Evolutionary conservation across 2,329 filamentous ascomycete genomes (phyloP), one percentile per base, ranked within the genome.

Genomic region (Aureobasidium sp.): DNA sequence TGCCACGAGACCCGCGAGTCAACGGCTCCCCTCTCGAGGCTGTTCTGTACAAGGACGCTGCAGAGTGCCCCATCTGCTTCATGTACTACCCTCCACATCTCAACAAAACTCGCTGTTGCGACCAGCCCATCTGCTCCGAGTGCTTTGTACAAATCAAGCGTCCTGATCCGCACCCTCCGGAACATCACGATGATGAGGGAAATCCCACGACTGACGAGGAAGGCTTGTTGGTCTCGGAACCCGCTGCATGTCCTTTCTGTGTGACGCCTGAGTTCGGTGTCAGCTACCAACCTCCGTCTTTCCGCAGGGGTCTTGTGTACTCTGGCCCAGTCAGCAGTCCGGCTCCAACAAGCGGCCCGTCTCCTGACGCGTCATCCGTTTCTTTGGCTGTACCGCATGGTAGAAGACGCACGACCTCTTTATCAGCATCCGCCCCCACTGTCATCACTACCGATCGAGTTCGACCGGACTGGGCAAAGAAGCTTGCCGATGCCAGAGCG

Each of bases 131-230:
- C 64, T 99, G 94, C 75, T 97, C 92, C 43, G 94, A 99, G 75
- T 99, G 94, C 73, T 99, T 99, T 69, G 94, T 99, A 4, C 94
- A 99, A 73, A 99, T 99, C 71, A 97, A 96, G 73, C 84, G 94
- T 43, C 86, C 91, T 4, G 93, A 99, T 65, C 92, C 91, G 10
- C 90, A 96, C 71, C 84, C 91, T 40, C 90, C 90, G 1, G 90
- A 96, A 71, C 89, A 94, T 69, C 81, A 81, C 46, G 74, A 75
- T 60, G 73, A 74, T 49, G 71, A 73, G 11, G 69, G 69, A 42
- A 66, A 73, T 35, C 65, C 68, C 50, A 40, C 51, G 29, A 51
- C 76, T 35, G 81, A 78, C 62, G 78, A 79, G 63, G 77, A 85
- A 49, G 77, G 77, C 3, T 82, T 88, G 71, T 80, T 99, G 17